Evolutionary conservation across 2,329 filamentous ascomycete species (phyloP).

Genomic region (Phialophora verrucosa): DNA sequence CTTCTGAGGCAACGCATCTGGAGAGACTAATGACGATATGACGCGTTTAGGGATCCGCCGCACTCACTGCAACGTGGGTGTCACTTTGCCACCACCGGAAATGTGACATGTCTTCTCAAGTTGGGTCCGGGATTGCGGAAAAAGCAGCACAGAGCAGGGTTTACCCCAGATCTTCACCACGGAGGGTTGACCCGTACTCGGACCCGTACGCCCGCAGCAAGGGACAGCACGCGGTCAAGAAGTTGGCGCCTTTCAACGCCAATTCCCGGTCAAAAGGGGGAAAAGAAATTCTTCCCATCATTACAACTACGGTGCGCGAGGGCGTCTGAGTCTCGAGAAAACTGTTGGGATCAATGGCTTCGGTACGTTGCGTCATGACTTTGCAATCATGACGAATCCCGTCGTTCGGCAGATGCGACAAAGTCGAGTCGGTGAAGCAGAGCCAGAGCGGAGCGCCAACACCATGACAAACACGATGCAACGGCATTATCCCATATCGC

Average conservation of each 20-base stretch:
- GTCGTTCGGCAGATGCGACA: background rate
- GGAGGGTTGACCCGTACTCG: background rate
- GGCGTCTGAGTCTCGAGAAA: background rate
- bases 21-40: too few relatives aligned
- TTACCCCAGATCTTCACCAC: constrained; percentile 4
- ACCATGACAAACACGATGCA: too few relatives aligned
- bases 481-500: too few relatives aligned
- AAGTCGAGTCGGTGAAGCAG: background rate
- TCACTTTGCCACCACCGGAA: background rate
- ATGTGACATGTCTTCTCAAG: background rate
- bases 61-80: background rate
- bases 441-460: too few relatives aligned
- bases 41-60: too few relatives aligned
- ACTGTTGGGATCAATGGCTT: constrained; percentile 3
- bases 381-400: background rate
- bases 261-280: background rate
- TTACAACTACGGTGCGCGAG: background rate
- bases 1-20: too few relatives aligned
- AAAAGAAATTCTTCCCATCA: background rate
- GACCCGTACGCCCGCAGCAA: background rate
- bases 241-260: too few relatives aligned
- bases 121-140: background rate
- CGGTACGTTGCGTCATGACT: constrained; percentile 2
- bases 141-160: background rate
- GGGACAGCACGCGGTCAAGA: background rate